Base-by-base conservation (phyloP, 116 monocot species). In the Trichopus zeylanicus region DNA sequence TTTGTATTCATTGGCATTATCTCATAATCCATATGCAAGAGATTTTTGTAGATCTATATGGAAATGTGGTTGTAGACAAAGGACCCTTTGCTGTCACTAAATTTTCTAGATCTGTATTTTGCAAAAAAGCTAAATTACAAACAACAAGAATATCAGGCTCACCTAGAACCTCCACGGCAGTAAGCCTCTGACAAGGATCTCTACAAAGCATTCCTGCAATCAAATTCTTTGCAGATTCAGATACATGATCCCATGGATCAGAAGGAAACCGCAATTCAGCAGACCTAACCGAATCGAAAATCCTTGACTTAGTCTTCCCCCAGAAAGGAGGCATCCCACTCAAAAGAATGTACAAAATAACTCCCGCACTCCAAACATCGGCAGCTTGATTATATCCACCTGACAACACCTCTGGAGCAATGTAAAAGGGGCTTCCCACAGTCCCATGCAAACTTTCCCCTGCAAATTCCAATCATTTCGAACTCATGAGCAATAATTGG, bases 301-400 rank as follows among this genome's bases (percentile, higher is more conserved):
- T 94, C 60, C 65, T 75, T 1, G 89, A 89, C 67, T 93, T 93
- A 2, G 89, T 94, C 70, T 86, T 89, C 29, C 89, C 94, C 94
- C 94, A 85, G 62, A 94, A 94, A 6, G 94, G 94, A 6, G 86
- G 89, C 65, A 89, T 83, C 7, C 94, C 89, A 56, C 94, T 86
- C 12, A 94, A 69, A 29, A 94, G 85, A 49, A 94, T 86, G 70
- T 94, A 89, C 8, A 94, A 67, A 72, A 94, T 89, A 46, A 94
- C 89, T 15, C 94, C 94, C 0, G 89, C 75, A 69, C 89, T 89
- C 94, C 94, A 94, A 15, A 89, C 80, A 74, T 94, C 94, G n/a
- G 94, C 94, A 1, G 85, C 85, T 71, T 94, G 80, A 51, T 80
- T 94, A 60, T 94, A 94, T 13, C 94, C 86, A 24, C 89, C 89